Percentiles rank a stretch among this genome's conserved stretches.
phyloP scores from a whole-genome alignment of 352 stramenopile genomes.

The Poterioochromonas sp. region DNA sequence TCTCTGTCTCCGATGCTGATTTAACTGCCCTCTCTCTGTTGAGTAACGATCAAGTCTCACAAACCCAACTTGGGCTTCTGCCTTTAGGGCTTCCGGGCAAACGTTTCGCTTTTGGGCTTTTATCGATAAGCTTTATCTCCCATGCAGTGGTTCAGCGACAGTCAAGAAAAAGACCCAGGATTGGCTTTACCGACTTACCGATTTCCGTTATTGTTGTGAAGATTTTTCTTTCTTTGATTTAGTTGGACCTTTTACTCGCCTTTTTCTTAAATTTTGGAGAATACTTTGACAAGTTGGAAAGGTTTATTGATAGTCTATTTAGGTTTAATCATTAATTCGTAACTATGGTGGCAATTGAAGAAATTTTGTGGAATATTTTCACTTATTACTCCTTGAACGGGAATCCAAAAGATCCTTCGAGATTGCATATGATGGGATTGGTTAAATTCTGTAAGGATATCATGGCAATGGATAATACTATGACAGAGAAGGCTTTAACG shows the following conservation, averaged over 20 bases:
- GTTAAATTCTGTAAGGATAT: conserved; percentile 45
- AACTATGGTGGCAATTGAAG: conserved; percentile 31
- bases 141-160: no score
- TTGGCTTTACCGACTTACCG: no score
- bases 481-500: conserved; percentile 41
- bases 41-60: no score
- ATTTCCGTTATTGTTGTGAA: no score
- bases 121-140: no score
- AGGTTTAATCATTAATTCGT: background rate
- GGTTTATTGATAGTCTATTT: background rate
- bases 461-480: conserved; percentile 38
- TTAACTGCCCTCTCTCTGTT: no score
- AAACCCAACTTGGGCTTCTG: no score
- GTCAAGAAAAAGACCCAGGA: no score
- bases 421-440: conserved; percentile 43
- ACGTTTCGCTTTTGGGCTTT: no score
- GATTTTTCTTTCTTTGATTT: no score
- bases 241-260: background rate
- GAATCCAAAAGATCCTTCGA: conserved; percentile 47
- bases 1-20: no score
- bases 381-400: conserved; percentile 52
- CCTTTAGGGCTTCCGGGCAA: no score
- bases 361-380: conserved; percentile 56
- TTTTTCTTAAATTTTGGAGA: background rate
- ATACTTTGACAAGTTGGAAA: background rate